Base-by-base conservation (phyloP, 2,329 filamentous ascomycete genomes). In the Emydomyces testavorans region DNA sequence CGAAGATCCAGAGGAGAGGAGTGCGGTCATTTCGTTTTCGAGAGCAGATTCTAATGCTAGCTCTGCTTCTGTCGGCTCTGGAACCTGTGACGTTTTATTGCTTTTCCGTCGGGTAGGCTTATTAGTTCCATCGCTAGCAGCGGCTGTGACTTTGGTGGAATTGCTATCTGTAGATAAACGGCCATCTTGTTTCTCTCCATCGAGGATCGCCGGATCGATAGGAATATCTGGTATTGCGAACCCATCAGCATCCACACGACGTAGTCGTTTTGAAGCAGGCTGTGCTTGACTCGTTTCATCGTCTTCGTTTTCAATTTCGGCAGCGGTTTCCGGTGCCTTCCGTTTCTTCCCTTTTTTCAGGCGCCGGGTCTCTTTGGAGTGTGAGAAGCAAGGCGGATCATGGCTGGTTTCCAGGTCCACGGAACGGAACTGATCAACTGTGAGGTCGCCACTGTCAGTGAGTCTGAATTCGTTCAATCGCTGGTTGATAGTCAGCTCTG, bases 391-490 rank as follows among this genome's bases (percentile, higher is more conserved):
- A 0, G 92, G 92, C 0, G 92, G 92, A 56, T 94, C 85, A 53
- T 85, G 82, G 20, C 76, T 69, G 20, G 82, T 80, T 57, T 89
- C 85, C 32, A 70, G 50, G 46, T 69, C 65, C 21, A 70, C 66
- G 2, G 67, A 66, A 34, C 68, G 73, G 58, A 94, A 94, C 58
- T 95, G 83, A 52, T 89, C 83, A 16, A 98, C 85, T 0, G 87
- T 92, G 65, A 96, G 76, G 43, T 79, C 78, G 54, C 87, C 87
- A 52, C 83, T 88, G 53, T 86, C 83, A 0, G 90, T 94, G 26
- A 82, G 77, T 54, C 85, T 87, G 67, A 96, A 98, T 61, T 98
- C 92, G 55, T 89, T 82, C 7, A 98, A 71, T 52, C 92, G 87
- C 62, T 90, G 86, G 59, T 88, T 84, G 51, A 98, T 87, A 6